Conservation (phyloP, 2,329 filamentous ascomycete genomes). For the Pleomassaria siparia region DNA sequence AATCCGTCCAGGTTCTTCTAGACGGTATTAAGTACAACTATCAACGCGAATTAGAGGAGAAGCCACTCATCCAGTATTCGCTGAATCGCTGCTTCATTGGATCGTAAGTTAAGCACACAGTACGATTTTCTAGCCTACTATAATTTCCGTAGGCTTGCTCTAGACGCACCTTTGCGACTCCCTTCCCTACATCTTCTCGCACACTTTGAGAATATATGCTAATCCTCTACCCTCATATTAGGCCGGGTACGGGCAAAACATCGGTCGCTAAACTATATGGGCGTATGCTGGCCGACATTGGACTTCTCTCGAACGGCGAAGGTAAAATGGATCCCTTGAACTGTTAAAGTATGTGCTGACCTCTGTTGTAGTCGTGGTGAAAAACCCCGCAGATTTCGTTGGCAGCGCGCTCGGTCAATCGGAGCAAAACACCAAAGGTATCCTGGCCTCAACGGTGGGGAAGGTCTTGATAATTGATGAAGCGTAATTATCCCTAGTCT, state of each 20-base stretch:
- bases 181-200: too few relatives aligned
- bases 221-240: too few relatives aligned
- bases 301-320: slow-evolving; percentile 68
- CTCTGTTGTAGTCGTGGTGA: slow-evolving; percentile 59
- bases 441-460: slow-evolving; percentile 65
- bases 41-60: slow-evolving; percentile 63
- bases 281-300: slow-evolving; percentile 66
- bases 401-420: slow-evolving; percentile 65
- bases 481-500: too few relatives aligned
- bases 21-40: slow-evolving; percentile 67
- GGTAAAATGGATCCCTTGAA: slow-evolving; percentile 43
- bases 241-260: slow-evolving; percentile 78
- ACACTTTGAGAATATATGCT: too few relatives aligned
- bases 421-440: slow-evolving; percentile 71
- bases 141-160: too few relatives aligned
- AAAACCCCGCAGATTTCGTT: slow-evolving; percentile 74
- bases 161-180: too few relatives aligned
- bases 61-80: slow-evolving; percentile 60
- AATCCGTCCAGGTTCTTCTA: slow-evolving; percentile 60
- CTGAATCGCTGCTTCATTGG: slow-evolving; percentile 73
- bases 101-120: too few relatives aligned
- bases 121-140: too few relatives aligned
- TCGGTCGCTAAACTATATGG: slow-evolving; percentile 74
- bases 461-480: slow-evolving; percentile 83
- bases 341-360: slow-evolving; percentile 12